Conservation (phyloP, 2,329 filamentous ascomycete species). For the Calonectria henricotiae region DNA sequence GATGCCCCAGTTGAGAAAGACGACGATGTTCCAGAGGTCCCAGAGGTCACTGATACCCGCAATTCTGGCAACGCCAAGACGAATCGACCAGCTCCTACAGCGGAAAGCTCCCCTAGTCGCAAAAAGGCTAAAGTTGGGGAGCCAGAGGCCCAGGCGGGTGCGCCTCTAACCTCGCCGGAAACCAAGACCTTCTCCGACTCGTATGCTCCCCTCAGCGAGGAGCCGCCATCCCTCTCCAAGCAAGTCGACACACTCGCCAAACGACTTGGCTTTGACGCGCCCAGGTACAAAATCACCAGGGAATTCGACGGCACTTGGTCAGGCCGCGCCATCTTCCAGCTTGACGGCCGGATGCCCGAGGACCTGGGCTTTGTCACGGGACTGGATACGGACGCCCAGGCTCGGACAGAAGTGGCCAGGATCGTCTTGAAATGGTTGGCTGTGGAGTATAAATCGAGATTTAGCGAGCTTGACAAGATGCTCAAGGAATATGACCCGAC, state of each 20-base stretch:
- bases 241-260: constrained; percentile 56
- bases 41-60: not conserved
- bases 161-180: not conserved
- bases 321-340: constrained; percentile 58
- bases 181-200: not conserved
- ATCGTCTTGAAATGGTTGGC: constrained; percentile 59
- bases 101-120: constrained; percentile 28
- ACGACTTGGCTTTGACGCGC: constrained; percentile 55
- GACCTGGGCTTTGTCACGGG: constrained; percentile 56
- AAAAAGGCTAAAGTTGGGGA: constrained; percentile 43
- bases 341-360: constrained; percentile 53
- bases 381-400: constrained; percentile 56
- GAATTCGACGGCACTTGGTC: constrained; percentile 54
- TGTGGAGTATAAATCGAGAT: constrained; percentile 43
- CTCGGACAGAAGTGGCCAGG: constrained; percentile 61
- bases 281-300: constrained; percentile 55
- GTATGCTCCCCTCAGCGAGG: not conserved
- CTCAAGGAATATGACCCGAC: not conserved
- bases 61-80: not conserved
- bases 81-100: constrained; percentile 27
- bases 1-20: not conserved
- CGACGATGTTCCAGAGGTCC: not conserved
- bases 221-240: constrained; percentile 29
- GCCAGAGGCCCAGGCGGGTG: constrained; percentile 36
- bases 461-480: constrained; percentile 17